Conservation (phyloP, 73 alveolate genomes). For the Stentor coeruleus region DNA sequence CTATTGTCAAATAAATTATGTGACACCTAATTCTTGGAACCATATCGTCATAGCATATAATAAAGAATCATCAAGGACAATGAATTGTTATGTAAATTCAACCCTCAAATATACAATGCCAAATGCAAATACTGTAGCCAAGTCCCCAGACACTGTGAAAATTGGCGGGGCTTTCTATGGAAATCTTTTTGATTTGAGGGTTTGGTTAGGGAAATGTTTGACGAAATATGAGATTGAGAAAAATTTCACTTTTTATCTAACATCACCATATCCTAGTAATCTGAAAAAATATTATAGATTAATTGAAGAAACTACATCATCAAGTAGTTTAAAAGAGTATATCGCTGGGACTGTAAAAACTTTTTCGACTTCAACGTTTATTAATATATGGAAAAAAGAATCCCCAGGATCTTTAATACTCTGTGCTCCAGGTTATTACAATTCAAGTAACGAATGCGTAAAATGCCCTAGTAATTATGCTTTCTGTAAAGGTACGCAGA, state of each 20-base stretch:
- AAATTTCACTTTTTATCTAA: background rate
- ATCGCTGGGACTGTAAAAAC: background rate
- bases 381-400: background rate
- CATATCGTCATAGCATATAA: background rate
- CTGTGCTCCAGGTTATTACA: background rate
- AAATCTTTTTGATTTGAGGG: background rate
- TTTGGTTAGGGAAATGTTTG: background rate
- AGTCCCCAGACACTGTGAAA: background rate
- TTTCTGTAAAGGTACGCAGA: background rate
- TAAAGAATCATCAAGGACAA: background rate
- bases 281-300: background rate
- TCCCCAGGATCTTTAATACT: background rate
- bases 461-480: background rate
- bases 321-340: background rate
- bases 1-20: background rate
- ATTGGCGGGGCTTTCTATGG: slow-evolving; percentile 6
- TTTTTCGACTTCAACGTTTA: background rate
- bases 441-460: background rate
- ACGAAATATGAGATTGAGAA: background rate
- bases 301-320: background rate
- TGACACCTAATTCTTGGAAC: background rate
- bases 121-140: background rate
- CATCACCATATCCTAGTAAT: background rate
- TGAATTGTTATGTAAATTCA: background rate
- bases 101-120: background rate